A percentile compares a stretch with the other conserved stretches of the same genome.
Conservation (phyloP, 495 filamentous ascomycete species). For the Cryomyces minteri region DNA sequence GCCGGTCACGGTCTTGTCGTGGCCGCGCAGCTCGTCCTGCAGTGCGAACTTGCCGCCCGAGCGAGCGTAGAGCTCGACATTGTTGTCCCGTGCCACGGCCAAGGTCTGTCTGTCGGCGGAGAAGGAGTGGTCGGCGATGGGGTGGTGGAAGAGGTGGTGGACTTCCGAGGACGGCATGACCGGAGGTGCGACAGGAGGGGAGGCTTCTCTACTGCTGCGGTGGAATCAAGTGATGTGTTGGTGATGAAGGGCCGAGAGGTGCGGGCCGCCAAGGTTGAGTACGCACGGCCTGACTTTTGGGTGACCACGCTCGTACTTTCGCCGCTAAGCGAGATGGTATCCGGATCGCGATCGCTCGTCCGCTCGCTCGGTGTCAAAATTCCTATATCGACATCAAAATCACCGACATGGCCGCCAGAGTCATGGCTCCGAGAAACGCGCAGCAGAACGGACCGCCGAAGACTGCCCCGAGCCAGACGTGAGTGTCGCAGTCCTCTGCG, state of each 20-base stretch:
- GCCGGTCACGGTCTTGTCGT: conserved; percentile 91
- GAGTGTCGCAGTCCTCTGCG: conserved; percentile 15
- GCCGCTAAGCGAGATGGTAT: no score
- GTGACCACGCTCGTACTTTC: no score
- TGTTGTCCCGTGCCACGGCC: conserved; percentile 79
- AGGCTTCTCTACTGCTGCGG: conserved; percentile 86
- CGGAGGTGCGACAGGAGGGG: conserved; percentile 65
- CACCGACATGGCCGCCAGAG: conserved; percentile 1
- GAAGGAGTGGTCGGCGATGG: conserved; percentile 96
- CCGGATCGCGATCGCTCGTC: not conserved
- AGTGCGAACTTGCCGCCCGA: conserved; percentile 61
- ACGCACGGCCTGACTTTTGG: no score
- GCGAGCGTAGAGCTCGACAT: conserved; percentile 71
- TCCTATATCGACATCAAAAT: not conserved
- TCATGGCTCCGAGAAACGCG: not conserved
- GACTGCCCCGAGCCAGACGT: conserved; percentile 50
- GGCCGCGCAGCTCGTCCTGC: conserved; percentile 81
- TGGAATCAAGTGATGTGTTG: not conserved
- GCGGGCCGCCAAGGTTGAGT: not conserved
- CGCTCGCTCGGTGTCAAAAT: not conserved
- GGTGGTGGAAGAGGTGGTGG: conserved; percentile 90
- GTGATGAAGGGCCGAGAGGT: not conserved
- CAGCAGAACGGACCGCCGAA: not conserved
- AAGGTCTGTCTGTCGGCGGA: conserved; percentile 77
- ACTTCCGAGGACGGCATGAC: conserved; percentile 74